Conservation (phyloP, 2,329 filamentous ascomycete genomes). For the Sporothrix pseudoabietina region DNA sequence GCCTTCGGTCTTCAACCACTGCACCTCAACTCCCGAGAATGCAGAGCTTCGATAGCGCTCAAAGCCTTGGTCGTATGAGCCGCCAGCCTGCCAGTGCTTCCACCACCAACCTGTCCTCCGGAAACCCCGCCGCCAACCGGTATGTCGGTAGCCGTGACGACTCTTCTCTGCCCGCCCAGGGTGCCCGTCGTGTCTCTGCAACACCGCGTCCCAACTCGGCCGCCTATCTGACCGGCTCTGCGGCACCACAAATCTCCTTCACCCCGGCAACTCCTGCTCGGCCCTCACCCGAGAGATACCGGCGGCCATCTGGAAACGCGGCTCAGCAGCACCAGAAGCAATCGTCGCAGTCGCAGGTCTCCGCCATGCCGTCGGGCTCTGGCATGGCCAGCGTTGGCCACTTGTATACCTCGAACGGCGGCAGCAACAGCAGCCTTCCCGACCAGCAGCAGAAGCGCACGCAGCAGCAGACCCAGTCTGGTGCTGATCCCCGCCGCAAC, state of each 20-base stretch:
- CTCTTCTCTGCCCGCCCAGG: constrained; percentile 46
- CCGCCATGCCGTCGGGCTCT: constrained; percentile 53
- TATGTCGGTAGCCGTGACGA: constrained; percentile 55
- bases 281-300: constrained; percentile 79
- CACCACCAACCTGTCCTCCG: constrained; percentile 47
- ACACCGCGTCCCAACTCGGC: constrained; percentile 49
- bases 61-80: constrained; percentile 28
- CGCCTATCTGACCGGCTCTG: constrained; percentile 43
- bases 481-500: constrained; percentile 51
- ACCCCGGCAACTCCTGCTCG: constrained; percentile 63
- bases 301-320: constrained; percentile 62
- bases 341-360: constrained; percentile 39
- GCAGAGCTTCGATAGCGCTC: constrained; percentile 43
- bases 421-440: constrained; percentile 49
- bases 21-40: constrained; percentile 49
- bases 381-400: constrained; percentile 59
- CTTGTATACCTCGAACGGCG: constrained; percentile 42
- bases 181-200: constrained; percentile 46
- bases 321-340: constrained; percentile 30
- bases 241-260: constrained; percentile 53
- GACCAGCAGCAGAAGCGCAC: constrained; percentile 41
- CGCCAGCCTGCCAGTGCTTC: constrained; percentile 45
- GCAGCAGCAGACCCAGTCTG: constrained; percentile 39
- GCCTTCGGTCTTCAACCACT: constrained; percentile 51
- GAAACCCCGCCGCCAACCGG: constrained; percentile 38